A percentile compares a stretch with the other conserved stretches of the same genome.
These are phyloP conservation scores for Caryopteris hybrid DNA, from an alignment of 305 asterid genomes.

Conservation along the genomic window DNA sequence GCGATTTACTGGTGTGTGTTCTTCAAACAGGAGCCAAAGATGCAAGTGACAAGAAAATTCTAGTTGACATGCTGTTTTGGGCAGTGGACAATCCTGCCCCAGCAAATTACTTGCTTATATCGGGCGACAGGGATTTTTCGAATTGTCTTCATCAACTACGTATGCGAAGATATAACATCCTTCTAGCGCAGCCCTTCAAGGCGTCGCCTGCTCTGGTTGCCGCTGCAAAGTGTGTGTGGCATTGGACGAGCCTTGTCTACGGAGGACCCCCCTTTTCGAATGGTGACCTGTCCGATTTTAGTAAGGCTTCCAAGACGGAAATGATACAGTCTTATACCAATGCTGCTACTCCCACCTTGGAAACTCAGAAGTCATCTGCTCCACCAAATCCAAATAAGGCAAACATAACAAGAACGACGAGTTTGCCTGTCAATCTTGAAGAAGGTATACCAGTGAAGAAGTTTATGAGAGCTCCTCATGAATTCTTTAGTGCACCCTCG, in stretches of 20 bases:
- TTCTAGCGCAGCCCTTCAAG: conserved; percentile 47
- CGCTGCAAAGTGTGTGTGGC: conserved; percentile 50
- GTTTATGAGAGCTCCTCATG: conserved; percentile 35
- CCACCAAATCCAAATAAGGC: conserved; percentile 16
- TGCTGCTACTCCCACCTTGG: conserved; percentile 5
- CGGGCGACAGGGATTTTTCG: conserved; percentile 56
- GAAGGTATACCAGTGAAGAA: conserved; percentile 13
- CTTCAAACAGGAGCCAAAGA: conserved; percentile 41
- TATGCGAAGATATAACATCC: conserved; percentile 50
- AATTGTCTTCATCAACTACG: conserved; percentile 56
- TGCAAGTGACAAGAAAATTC: conserved; percentile 51
- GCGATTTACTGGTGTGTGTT: neutral
- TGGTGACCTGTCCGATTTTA: neutral
- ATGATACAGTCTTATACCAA: neutral
- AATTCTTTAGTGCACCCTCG: conserved; percentile 17
- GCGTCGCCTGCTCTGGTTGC: conserved; percentile 53
- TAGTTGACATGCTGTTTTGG: conserved; percentile 60
- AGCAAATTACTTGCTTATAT: conserved; percentile 53
- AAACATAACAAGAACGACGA: conserved; percentile 16
- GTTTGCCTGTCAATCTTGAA: conserved; percentile 16
- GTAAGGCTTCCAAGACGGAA: neutral
- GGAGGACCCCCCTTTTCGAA: conserved; percentile 36
- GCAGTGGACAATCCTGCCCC: conserved; percentile 70
- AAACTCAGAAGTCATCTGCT: too few species aligned
- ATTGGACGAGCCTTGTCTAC: conserved; percentile 39